These are phyloP conservation scores for Citrus maxima DNA, from an alignment of 345 rosid genomes.

Conservation along the genomic window DNA sequence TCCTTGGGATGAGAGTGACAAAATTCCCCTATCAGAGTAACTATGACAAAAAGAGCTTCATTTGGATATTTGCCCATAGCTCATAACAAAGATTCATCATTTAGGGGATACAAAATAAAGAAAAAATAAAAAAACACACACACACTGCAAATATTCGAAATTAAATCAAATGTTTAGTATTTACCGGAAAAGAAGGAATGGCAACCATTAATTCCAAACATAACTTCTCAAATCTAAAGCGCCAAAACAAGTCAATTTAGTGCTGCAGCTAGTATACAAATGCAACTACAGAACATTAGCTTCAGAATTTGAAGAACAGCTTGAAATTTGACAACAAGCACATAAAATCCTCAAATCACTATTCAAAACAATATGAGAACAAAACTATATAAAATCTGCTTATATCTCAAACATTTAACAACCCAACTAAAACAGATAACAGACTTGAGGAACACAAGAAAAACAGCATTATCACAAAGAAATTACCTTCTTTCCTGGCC, in stretches of 20 bases:
- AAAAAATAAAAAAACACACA: too few species aligned
- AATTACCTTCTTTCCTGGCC: constrained; percentile 92
- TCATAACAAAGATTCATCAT: constrained; percentile 47
- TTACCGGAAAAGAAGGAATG: not conserved
- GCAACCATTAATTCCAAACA: not conserved
- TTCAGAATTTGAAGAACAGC: not conserved
- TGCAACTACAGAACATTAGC: not conserved
- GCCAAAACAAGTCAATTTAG: not conserved
- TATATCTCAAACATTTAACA: not conserved
- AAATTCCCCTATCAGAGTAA: constrained; percentile 64
- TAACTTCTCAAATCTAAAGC: too few species aligned
- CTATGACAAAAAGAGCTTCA: constrained; percentile 77
- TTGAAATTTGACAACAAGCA: not conserved
- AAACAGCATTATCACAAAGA: not conserved
- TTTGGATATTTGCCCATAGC: constrained; percentile 64
- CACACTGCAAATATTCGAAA: not conserved
- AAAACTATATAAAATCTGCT: not conserved
- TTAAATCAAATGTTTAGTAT: not conserved
- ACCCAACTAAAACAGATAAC: not conserved
- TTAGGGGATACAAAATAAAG: constrained; percentile 27
- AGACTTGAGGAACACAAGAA: not conserved
- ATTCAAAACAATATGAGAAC: not conserved
- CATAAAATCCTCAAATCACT: not conserved
- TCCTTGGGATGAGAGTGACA: not conserved
- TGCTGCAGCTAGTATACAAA: not conserved